Evolutionary conservation across 805 yeast genomes (phyloP), one percentile per base, ranked within the genome.

Genomic region (Kluyveromyces lactis): DNA sequence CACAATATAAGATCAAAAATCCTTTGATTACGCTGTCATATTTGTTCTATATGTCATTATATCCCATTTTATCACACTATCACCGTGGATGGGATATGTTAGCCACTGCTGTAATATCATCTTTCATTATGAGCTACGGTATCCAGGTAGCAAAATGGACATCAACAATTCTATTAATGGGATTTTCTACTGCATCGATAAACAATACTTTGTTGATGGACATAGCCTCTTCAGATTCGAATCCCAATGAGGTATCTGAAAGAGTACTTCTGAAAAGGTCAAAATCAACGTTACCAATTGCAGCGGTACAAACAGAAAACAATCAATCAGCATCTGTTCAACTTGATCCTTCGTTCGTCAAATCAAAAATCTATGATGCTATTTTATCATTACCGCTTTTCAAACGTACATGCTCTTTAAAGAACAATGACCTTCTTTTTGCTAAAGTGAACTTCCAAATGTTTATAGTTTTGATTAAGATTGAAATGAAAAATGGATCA

Each of bases 401-500:
- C 58, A 76, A 72, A 49, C 56, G 69, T 2, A 58, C 63, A 4
- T 80, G 77, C 50, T 52, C 54, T 5, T 53, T 82, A 12, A 66
- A 70, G 11, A 19, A 54, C 33, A 42, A 66, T 55, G 50, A 64
- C 32, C 40, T 82, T 7, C 63, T 73, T 37, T 62, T 83, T 5
- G 69, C 82, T 3, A 77, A 80, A 47, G 79, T 81, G 28, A 82
- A 79, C 53, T 75, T 77, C 52, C 71, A 70, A 42, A 60, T 80
- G 3, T 76, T 69, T 48, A 68, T 83, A 18, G 73, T 79, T 2
- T 70, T 85, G 3, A 45, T 80, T 13, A 69, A 65, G 40, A 47
- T 83, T 3, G 58, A 56, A 16, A 77, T 83, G 81, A 58, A 63
- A 34, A 89, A 89, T n/a, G 83, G 80, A 1, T 73, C 82, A 3